Base-by-base conservation (phyloP, 1,139 yeast genomes). In the Insectozyma bohioensis region DNA sequence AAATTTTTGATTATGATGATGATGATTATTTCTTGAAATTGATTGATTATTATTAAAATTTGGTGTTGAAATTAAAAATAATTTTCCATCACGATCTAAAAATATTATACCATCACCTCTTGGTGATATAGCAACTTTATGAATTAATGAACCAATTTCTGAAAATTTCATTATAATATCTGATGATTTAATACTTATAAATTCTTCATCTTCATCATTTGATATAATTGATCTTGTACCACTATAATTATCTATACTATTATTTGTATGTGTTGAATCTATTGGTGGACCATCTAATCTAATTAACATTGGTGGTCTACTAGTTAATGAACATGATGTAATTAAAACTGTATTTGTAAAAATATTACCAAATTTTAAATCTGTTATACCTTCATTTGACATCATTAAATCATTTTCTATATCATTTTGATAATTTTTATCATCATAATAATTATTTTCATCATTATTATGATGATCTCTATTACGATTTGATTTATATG, bases 351-450 rank as follows among this genome's bases (percentile, higher is more conserved):
- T 58, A 41, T 67, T 67, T 23, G 69, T 53, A 30, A 39, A 43
- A 10, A 56, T 49, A 6, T 52, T 48, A 1, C 73, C 73, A 54
- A 88, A 83, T 38, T 75, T 75, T n/a, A 85, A 63, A 42, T 82
- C 86, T 0, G 97, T 90, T 28, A 88, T 84, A 1, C 97, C 97
- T 52, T 90, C 97, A 42, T 83, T 78, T 39, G 85, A 92, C 51
- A 83, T 63, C 67, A 65, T 65, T 26, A 61, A 47, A 21, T 67
- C 70, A 36, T 53, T 54, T 15, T 56, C 63, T 5, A 14, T 14
- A 1, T 40, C 38, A 11, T 31, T 31, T 5, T 48, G 54, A 3
- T 47, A 51, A n/a, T 20, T 34, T 28, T 49, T 54, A 20, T 53
- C 56, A 19, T 3, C 46, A 42, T 10, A 45, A n/a, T n/a, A n/a